Evolutionary conservation across 495 filamentous ascomycete species (phyloP).

Genomic region (Penicillium cataractarum): DNA sequence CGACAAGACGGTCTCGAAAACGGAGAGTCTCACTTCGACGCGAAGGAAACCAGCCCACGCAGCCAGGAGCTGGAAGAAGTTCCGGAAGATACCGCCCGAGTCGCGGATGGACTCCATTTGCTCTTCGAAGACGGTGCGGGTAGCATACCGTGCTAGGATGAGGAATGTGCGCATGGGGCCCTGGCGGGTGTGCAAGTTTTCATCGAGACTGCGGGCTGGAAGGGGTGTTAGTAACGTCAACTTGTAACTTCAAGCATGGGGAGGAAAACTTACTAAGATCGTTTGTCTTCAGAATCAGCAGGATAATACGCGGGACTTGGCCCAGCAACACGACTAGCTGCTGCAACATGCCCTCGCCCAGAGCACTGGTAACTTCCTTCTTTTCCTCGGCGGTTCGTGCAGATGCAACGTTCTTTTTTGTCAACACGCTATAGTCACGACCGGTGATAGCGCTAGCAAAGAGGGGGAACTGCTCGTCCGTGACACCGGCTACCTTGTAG

Average conservation of each 20-base stretch:
- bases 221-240: slow-evolving; percentile 15
- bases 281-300: slow-evolving; percentile 97
- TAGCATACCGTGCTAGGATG: slow-evolving; percentile 92
- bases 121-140: slow-evolving; percentile 85
- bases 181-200: slow-evolving; percentile 86
- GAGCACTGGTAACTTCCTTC: slow-evolving; percentile 74
- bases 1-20: slow-evolving; percentile 60
- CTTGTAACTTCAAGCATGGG: not conserved
- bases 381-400: slow-evolving; percentile 73
- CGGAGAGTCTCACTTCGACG: slow-evolving; percentile 64
- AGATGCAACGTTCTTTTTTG: slow-evolving; percentile 60
- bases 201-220: slow-evolving; percentile 82
- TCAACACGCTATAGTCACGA: slow-evolving; percentile 79
- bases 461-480: slow-evolving; percentile 89
- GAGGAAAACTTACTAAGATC: slow-evolving; percentile 69
- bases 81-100: slow-evolving; percentile 58
- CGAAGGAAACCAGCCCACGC: slow-evolving; percentile 63
- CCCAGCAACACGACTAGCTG: slow-evolving; percentile 87
- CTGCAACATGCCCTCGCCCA: slow-evolving; percentile 85
- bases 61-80: slow-evolving; percentile 56
- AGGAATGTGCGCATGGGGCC: slow-evolving; percentile 89
- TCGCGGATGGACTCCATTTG: slow-evolving; percentile 70
- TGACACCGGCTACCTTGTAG: slow-evolving; percentile 83
- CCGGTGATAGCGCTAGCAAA: slow-evolving; percentile 98
- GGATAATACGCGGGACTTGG: slow-evolving; percentile 86